These are phyloP conservation scores for Ochromonas danica DNA, from an alignment of 108 stramenopile genomes.

Conservation along the genomic window DNA sequence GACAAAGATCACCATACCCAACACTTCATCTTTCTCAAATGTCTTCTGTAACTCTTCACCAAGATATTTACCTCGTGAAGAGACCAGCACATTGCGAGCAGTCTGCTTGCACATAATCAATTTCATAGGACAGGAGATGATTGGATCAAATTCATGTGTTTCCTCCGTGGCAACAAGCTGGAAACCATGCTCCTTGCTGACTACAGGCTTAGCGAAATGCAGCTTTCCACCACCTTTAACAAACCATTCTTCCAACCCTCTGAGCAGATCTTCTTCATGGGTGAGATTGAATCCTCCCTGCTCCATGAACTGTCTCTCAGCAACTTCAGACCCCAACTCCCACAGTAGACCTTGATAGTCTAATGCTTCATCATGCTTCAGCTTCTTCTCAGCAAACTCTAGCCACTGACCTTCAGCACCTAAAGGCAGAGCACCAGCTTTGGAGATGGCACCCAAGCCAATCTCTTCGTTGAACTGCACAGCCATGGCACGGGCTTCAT, in stretches of 20 bases:
- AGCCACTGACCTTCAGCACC: conserved; percentile 25
- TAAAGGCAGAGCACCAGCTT: conserved; percentile 31
- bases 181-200: conserved; percentile 13
- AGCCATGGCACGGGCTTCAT: not conserved
- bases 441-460: conserved; percentile 35
- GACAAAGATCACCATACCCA: conserved; percentile 22
- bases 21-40: conserved; percentile 32
- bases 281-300: conserved; percentile 20
- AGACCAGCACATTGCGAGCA: conserved; percentile 19
- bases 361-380: conserved; percentile 6
- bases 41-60: conserved; percentile 36
- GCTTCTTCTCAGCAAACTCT: conserved; percentile 24
- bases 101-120: conserved; percentile 25
- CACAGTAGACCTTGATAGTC: conserved; percentile 34
- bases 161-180: conserved; percentile 26
- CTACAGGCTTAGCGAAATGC: not conserved
- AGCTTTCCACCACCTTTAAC: conserved; percentile 23
- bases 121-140: not conserved
- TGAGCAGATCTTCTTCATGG: conserved; percentile 3
- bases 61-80: conserved; percentile 9
- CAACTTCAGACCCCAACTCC: conserved; percentile 30
- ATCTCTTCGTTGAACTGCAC: conserved; percentile 1
- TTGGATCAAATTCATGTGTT: not conserved
- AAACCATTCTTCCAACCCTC: conserved; percentile 8
- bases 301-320: not conserved